phyloP scores from a whole-genome alignment of 352 stramenopile genomes.

The Stephanocyclus meneghinianus region DNA sequence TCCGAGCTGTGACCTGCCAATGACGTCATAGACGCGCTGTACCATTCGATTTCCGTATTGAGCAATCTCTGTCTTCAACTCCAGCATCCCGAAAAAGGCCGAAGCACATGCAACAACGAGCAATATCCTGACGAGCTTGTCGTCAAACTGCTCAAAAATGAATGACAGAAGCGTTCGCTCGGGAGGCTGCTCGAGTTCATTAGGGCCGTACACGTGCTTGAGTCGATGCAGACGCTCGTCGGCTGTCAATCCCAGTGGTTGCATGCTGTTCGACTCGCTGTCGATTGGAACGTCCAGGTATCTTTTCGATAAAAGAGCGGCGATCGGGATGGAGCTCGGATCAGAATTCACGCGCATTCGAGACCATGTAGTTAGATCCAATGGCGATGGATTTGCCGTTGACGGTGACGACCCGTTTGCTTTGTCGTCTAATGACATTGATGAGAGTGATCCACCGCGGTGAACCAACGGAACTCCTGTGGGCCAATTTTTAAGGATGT shows the following conservation, averaged over 20 bases:
- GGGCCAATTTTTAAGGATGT: not conserved
- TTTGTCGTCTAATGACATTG: not conserved
- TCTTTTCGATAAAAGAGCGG: slow-evolving; percentile 32
- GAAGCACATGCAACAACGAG: slow-evolving; percentile 93
- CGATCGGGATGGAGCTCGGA: slow-evolving; percentile 46
- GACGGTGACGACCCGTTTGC: not conserved
- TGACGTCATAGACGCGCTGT: slow-evolving; percentile 68
- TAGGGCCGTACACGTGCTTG: slow-evolving; percentile 56
- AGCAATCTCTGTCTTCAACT: slow-evolving; percentile 70
- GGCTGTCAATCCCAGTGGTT: slow-evolving; percentile 33
- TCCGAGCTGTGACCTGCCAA: slow-evolving; percentile 66
- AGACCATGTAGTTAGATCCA: slow-evolving; percentile 11
- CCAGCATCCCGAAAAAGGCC: slow-evolving; percentile 91
- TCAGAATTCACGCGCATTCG: slow-evolving; percentile 27
- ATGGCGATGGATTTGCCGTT: not conserved
- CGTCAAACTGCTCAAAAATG: slow-evolving; percentile 95
- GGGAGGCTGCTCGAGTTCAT: slow-evolving; percentile 53
- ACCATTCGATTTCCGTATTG: slow-evolving; percentile 78
- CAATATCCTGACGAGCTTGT: slow-evolving; percentile 96
- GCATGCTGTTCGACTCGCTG: slow-evolving; percentile 18
- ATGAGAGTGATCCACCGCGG: slow-evolving; percentile 1
- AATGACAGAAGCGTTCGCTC: slow-evolving; percentile 56
- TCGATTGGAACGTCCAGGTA: slow-evolving; percentile 39
- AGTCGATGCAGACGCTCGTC: slow-evolving; percentile 33
- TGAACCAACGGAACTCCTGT: not conserved